Evolutionary conservation across 768 basidiomycete species (phyloP).

Genomic region (Termitomyces sp.): DNA sequence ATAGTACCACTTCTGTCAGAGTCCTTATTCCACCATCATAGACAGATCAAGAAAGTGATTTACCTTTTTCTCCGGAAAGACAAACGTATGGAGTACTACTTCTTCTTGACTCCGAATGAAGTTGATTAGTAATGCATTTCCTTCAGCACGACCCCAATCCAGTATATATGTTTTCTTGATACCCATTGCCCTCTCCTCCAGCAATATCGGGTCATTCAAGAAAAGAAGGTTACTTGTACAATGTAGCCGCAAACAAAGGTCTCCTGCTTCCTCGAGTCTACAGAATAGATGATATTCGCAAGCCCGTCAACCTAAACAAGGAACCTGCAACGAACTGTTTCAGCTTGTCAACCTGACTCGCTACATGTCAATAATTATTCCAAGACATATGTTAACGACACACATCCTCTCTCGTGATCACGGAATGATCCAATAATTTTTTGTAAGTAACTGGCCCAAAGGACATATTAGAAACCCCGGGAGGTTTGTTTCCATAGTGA

Average conservation of each 20-base stretch:
- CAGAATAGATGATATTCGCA: neutral
- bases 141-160: constrained; percentile 41
- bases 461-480: constrained; percentile 23
- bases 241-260: constrained; percentile 38
- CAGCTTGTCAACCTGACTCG: constrained; percentile 17
- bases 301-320: neutral
- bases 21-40: neutral
- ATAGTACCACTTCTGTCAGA: constrained; percentile 44
- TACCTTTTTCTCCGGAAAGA: constrained; percentile 40
- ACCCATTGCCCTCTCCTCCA: constrained; percentile 34
- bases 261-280: constrained; percentile 29
- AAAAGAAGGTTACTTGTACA: constrained; percentile 37
- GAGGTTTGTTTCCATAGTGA: constrained; percentile 30
- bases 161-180: constrained; percentile 34
- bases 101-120: constrained; percentile 22
- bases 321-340: constrained; percentile 15
- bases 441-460: constrained; percentile 21
- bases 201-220: constrained; percentile 48
- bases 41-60: constrained; percentile 1
- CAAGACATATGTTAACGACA: neutral
- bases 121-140: constrained; percentile 24
- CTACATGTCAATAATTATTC: neutral
- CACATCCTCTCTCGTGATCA: constrained; percentile 5
- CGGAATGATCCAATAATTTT: constrained; percentile 4
- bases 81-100: constrained; percentile 43